Base-by-base conservation (phyloP, 495 filamentous ascomycete genomes). In the Amniculicola lignicola region DNA sequence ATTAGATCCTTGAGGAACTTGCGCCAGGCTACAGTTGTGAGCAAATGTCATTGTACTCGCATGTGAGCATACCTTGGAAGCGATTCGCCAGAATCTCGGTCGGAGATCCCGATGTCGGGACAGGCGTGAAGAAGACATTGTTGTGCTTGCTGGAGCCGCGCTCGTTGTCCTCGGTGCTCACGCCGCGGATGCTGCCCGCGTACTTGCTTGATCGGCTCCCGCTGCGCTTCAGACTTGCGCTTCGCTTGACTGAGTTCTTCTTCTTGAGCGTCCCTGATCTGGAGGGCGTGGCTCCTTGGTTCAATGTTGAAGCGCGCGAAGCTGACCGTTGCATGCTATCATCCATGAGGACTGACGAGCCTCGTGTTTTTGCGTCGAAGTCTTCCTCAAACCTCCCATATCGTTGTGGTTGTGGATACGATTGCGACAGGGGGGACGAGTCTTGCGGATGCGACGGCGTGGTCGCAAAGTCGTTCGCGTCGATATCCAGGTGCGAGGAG, bases 1-100 rank as follows among this genome's bases (percentile, higher is more conserved):
- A 96, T 96, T 33, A 96, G 76, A 63, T 96, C 91, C 69, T 98
- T 98, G 25, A 98, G 79, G 11, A 95, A 78, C 76, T 95, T 95
- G 31, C 93, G 80, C 93, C 93, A 98, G 45, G 88, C 93, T 96
- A 58, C 18, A 44, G 42, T 14, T 28, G 9, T 12, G 3, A 14
- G 38, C 23, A 22, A 33, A 7, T 4, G 24, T 37, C 31, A 49
- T 4, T 38, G 16, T 19, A 18, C n/a, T n/a, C n/a, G n/a, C n/a
- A 51, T 18, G 6, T 16, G 3, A 10, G 72, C 81, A 45, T 75
- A 95, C 91, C 81, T 76, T 95, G 86, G 69, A 98, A 98, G 48
- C 93, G 83, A 60, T 85, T 89, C 21, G 89, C 87, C 33, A 97
- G 77, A 43, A 90, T 79, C 56, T 98, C 94, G 3, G 93, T 97